Percentiles rank a stretch among this genome's conserved stretches.
phyloP scores from a whole-genome alignment of 2,329 filamentous ascomycete genomes.

The Claviceps lovelessii region DNA sequence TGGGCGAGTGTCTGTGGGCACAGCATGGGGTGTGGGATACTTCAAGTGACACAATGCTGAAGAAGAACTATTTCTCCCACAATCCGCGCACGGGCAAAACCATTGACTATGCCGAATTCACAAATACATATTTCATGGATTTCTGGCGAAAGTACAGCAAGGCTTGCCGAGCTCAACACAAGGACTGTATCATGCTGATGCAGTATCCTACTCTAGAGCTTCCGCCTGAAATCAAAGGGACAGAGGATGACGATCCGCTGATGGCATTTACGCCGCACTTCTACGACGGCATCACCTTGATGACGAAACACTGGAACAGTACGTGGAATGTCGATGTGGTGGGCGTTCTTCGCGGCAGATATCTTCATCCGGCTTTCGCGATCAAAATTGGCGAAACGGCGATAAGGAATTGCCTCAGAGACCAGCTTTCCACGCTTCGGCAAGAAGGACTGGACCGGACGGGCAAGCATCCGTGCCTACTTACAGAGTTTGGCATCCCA shows the following conservation, averaged over 20 bases:
- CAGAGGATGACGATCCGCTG: conserved; percentile 71
- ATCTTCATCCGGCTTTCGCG: conserved; percentile 77
- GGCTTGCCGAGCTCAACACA: conserved; percentile 60
- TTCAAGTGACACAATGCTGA: conserved; percentile 57
- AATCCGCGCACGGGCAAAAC: conserved; percentile 58
- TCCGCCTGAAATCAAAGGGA: conserved; percentile 76
- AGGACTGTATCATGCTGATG: conserved; percentile 73
- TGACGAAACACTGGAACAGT: conserved; percentile 98
- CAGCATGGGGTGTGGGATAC: conserved; percentile 95
- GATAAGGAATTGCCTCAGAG: conserved; percentile 82
- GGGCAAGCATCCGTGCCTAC: conserved; percentile 74
- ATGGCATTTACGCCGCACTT: conserved; percentile 92
- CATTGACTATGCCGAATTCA: conserved; percentile 74
- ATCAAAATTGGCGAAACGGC: conserved; percentile 87
- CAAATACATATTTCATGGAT: conserved; percentile 80
- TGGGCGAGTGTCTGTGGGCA: conserved; percentile 94
- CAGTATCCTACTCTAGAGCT: conserved; percentile 88
- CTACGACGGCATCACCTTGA: conserved; percentile 89
- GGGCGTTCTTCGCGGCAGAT: conserved; percentile 77
- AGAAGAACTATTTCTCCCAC: conserved; percentile 77
- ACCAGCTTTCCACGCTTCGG: conserved; percentile 70
- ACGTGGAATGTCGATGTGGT: conserved; percentile 95
- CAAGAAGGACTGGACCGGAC: conserved; percentile 80
- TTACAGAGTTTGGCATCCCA: conserved; percentile 93
- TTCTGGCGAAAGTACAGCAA: conserved; percentile 66